Percentiles rank a stretch among this genome's conserved stretches.
These are phyloP conservation scores for Stromatinia cepivora DNA, from an alignment of 2,329 filamentous ascomycete genomes.

Conservation along the genomic window DNA sequence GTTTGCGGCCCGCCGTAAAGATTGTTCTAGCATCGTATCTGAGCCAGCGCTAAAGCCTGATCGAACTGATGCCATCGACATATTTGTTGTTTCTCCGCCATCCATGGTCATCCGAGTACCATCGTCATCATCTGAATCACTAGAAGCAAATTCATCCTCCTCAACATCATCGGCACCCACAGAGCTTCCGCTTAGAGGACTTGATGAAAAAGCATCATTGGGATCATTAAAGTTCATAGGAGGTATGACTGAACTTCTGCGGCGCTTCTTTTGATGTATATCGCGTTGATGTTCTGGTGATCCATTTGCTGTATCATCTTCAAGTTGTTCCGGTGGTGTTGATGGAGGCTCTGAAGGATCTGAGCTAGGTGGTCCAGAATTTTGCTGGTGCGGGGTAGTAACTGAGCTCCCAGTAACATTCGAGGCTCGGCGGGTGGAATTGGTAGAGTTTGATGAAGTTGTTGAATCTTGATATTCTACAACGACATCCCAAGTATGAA, in stretches of 20 bases:
- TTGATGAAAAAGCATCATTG: slow-evolving; percentile 71
- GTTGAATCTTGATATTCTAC: slow-evolving; percentile 91
- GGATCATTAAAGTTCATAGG: slow-evolving; percentile 64
- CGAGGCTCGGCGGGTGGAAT: slow-evolving; percentile 73
- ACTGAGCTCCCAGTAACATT: slow-evolving; percentile 43
- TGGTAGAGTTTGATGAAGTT: slow-evolving; percentile 69
- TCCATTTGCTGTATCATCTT: slow-evolving; percentile 58
- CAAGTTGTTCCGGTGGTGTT: slow-evolving; percentile 60
- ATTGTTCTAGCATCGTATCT: slow-evolving; percentile 73
- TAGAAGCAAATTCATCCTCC: slow-evolving; percentile 50
- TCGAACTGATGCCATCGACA: slow-evolving; percentile 62
- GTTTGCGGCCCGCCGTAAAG: slow-evolving; percentile 71
- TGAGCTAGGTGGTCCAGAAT: slow-evolving; percentile 42
- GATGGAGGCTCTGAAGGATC: slow-evolving; percentile 59
- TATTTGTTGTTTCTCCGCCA: slow-evolving; percentile 64
- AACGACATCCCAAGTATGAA: slow-evolving; percentile 90
- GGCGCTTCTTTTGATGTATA: slow-evolving; percentile 59
- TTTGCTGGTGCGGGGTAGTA: slow-evolving; percentile 31
- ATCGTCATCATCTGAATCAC: slow-evolving; percentile 63
- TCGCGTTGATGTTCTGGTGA: slow-evolving; percentile 67
- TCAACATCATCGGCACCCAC: slow-evolving; percentile 49
- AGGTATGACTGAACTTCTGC: slow-evolving; percentile 67
- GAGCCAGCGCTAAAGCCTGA: slow-evolving; percentile 62
- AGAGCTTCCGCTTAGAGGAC: slow-evolving; percentile 67
- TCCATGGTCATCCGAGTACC: slow-evolving; percentile 83